Evolutionary conservation across 768 basidiomycete genomes (phyloP), one percentile per base, ranked within the genome.

Genomic region (Lenzites betulinus): DNA sequence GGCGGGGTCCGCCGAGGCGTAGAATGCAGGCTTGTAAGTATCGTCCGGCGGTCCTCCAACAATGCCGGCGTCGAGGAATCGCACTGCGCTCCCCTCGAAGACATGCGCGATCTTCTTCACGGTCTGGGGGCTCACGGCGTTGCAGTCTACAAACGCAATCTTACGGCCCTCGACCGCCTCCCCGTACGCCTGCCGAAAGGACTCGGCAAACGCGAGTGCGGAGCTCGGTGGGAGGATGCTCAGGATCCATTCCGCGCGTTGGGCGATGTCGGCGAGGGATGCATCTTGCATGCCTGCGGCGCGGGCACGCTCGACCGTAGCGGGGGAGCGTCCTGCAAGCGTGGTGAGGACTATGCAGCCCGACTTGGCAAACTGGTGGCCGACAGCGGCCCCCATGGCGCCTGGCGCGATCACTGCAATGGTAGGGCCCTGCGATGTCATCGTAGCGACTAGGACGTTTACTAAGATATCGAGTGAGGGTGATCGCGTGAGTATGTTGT

Each of bases 311-410:
- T 71, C 71, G n/a, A 74, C 74, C 1, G 85, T 81, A 28, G 72
- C 76, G 55, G 79, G 76, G 2, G 84, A 86, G 42, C 85, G 81
- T 33, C 79, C 80, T 26, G 80, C 77, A 43, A 87, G 72, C 63
- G 78, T 78, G 12, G 85, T 86, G 60, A 85, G 78, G 23, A 85
- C 83, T 6, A 76, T 79, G 66, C 78, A 79, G 26, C 84, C 81
- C n/a, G 76, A 73, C 22, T 72, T 65, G 1, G 76, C 75, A 36
- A 87, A 74, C 26, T 76, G 78, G 33, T 70, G 76, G 18, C 77
- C 85, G 30, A 88, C 79, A 20, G 76, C 85, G 6, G 83, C 73
- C 26, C 84, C 85, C 87, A 86, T 88, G 2, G 77, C 79, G 18
- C 85, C 85, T 9, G 83, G 78, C 35, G 83, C 79, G 59, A 87